Evolutionary conservation across 495 filamentous ascomycete species (phyloP).

Genomic region (Neurospora sp.): DNA sequence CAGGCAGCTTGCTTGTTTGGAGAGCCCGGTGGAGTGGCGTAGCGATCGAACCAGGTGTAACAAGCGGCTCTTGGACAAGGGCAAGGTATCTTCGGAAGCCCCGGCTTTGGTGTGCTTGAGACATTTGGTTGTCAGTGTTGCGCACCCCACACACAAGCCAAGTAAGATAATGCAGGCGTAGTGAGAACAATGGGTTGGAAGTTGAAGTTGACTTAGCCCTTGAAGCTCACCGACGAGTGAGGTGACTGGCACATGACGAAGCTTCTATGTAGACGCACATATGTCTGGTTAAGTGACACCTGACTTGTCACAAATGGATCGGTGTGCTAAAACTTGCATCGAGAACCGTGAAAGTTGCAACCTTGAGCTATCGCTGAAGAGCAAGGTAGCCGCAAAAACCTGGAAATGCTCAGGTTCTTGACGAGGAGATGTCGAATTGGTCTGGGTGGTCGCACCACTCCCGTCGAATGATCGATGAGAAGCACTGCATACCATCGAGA

Average conservation of each 20-base stretch:
- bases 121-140: not conserved
- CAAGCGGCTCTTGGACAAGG: not conserved
- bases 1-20: not conserved
- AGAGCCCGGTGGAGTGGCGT: not conserved
- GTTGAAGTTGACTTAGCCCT: not conserved
- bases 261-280: not conserved
- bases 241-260: not conserved
- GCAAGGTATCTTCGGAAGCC: not conserved
- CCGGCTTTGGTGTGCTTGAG: not conserved
- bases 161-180: not conserved
- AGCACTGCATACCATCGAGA: not conserved
- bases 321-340: not conserved
- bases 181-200: not conserved
- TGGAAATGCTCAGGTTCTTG: not conserved
- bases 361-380: not conserved
- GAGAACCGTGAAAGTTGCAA: not conserved
- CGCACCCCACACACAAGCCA: not conserved
- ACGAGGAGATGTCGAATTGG: not conserved
- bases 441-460: not conserved
- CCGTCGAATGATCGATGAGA: not conserved
- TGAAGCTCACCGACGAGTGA: not conserved
- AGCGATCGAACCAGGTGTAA: not conserved
- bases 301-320: not conserved
- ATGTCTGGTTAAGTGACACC: not conserved
- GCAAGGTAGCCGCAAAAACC: not conserved